phyloP scores from a whole-genome alignment of 2,329 filamentous ascomycete genomes.

The Xylariomycetidae sp. region DNA sequence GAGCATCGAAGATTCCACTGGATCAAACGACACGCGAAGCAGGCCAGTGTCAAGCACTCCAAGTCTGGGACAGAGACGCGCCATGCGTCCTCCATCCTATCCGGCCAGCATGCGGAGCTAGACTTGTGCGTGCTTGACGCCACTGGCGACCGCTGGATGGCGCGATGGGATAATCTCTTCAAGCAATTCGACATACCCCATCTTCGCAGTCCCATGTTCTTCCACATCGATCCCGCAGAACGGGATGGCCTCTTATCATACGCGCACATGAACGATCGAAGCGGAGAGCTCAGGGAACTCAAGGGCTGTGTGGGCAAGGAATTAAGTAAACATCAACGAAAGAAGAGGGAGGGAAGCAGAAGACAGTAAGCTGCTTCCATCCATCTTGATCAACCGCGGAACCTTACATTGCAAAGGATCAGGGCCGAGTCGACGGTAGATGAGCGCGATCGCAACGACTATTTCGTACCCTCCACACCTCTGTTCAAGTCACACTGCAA shows the following conservation, averaged over 20 bases:
- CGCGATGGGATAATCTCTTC: slow-evolving; percentile 66
- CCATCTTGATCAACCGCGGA: neutral
- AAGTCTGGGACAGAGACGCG: slow-evolving; percentile 31
- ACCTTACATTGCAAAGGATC: slow-evolving; percentile 22
- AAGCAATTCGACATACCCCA: slow-evolving; percentile 62
- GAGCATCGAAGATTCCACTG: slow-evolving; percentile 78
- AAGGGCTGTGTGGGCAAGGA: slow-evolving; percentile 71
- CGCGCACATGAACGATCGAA: slow-evolving; percentile 54
- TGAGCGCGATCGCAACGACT: slow-evolving; percentile 62
- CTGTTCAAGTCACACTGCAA: slow-evolving; percentile 59
- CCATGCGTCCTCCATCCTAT: slow-evolving; percentile 24
- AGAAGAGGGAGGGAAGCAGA: slow-evolving; percentile 43
- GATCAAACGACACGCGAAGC: slow-evolving; percentile 59
- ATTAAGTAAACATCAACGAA: slow-evolving; percentile 72
- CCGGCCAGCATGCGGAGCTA: slow-evolving; percentile 12
- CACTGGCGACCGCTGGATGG: slow-evolving; percentile 59
- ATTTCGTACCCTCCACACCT: slow-evolving; percentile 57
- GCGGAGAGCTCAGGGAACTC: slow-evolving; percentile 63
- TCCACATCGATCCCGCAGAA: slow-evolving; percentile 72
- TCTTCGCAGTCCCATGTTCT: slow-evolving; percentile 75
- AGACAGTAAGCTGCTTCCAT: slow-evolving; percentile 32
- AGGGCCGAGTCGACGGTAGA: slow-evolving; percentile 50
- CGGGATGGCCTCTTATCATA: slow-evolving; percentile 67
- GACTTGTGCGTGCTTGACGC: slow-evolving; percentile 62
- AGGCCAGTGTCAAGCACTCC: slow-evolving; percentile 51